A percentile compares a stretch with the other conserved stretches of the same genome.
These are phyloP conservation scores for Termitomyces sp. DNA, from an alignment of 768 basidiomycete species.

Conservation along the genomic window DNA sequence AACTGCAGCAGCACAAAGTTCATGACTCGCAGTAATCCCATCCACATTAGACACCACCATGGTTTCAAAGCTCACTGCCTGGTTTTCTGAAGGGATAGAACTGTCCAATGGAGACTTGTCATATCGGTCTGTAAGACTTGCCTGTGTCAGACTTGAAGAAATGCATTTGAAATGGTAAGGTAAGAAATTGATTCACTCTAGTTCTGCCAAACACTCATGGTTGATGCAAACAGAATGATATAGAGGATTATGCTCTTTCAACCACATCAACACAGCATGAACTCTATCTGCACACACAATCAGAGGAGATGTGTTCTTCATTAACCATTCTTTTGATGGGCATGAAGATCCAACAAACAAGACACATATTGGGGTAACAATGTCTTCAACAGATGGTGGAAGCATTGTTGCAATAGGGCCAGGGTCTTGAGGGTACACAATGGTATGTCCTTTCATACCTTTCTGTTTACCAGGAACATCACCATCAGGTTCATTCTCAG, in stretches of 20 bases:
- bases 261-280: not conserved
- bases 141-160: no score
- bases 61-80: not conserved
- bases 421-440: conserved; percentile 36
- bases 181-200: not conserved
- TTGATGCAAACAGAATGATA: no score
- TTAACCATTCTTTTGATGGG: conserved; percentile 24
- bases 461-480: conserved; percentile 19
- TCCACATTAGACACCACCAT: not conserved
- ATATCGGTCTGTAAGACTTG: not conserved
- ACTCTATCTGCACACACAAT: no score
- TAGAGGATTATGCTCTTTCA: not conserved
- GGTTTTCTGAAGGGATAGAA: not conserved
- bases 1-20: not conserved
- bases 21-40: no score
- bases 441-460: conserved; percentile 34
- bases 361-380: no score
- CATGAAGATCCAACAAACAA: conserved; percentile 26
- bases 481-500: conserved; percentile 29
- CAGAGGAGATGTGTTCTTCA: not conserved
- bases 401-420: conserved; percentile 22
- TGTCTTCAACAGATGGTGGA: conserved; percentile 37
- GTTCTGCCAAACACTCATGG: not conserved
- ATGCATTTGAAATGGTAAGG: not conserved
- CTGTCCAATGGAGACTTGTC: not conserved